phyloP scores from a whole-genome alignment of 2,329 filamentous ascomycete genomes.

The Aspergillus brasiliensis region DNA sequence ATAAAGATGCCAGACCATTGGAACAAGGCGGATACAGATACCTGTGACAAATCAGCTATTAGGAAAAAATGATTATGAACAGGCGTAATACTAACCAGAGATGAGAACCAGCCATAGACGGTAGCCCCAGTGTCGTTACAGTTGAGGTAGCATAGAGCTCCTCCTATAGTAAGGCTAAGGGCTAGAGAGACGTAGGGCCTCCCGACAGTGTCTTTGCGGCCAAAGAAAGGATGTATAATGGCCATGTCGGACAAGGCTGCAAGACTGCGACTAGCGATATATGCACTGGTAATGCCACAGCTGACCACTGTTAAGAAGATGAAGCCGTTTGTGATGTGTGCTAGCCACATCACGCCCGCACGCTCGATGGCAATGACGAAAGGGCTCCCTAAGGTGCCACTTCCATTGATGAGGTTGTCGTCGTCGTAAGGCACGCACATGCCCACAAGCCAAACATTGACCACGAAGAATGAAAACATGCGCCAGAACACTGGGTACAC shows the following conservation, averaged over 20 bases:
- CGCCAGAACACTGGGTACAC: constrained; percentile 37
- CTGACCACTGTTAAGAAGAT: constrained; percentile 39
- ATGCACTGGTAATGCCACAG: constrained; percentile 38
- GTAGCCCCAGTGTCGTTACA: constrained; percentile 27
- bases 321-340: constrained; percentile 36
- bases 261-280: constrained; percentile 36
- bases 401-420: constrained; percentile 27
- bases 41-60: constrained; percentile 10
- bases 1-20: constrained; percentile 32
- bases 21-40: constrained; percentile 34
- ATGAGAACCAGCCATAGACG: constrained; percentile 39
- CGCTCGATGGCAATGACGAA: constrained; percentile 34
- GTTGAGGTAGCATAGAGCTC: constrained; percentile 38
- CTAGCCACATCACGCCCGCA: constrained; percentile 33
- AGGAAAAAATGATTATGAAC: background rate
- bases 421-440: constrained; percentile 38
- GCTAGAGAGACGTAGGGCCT: constrained; percentile 33
- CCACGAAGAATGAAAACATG: constrained; percentile 38
- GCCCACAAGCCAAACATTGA: constrained; percentile 40
- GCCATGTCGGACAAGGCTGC: constrained; percentile 35
- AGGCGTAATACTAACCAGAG: constrained; percentile 20
- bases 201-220: constrained; percentile 27
- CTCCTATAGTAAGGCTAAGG: constrained; percentile 32
- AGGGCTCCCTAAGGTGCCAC: constrained; percentile 34
- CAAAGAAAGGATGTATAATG: constrained; percentile 25